These are phyloP conservation scores for Penicillium riverlandense DNA, from an alignment of 495 filamentous ascomycete genomes.

Conservation along the genomic window DNA sequence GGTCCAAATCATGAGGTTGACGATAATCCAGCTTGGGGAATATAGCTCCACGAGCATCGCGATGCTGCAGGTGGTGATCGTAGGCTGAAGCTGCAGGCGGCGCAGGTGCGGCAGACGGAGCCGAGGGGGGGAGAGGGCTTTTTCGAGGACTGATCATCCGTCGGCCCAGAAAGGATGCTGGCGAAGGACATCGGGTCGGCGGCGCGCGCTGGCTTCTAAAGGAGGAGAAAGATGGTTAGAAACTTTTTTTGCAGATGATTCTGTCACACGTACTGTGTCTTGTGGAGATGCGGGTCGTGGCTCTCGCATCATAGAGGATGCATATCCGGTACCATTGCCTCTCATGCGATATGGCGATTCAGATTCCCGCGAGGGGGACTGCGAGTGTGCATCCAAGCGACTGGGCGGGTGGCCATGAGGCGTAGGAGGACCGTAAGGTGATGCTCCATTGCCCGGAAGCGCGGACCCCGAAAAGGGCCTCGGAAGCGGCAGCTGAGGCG, in stretches of 20 bases:
- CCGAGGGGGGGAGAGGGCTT: constrained; percentile 25
- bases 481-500: constrained; percentile 28
- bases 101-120: constrained; percentile 14
- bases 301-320: constrained; percentile 22
- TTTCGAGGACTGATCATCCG: constrained; percentile 50
- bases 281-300: constrained; percentile 27
- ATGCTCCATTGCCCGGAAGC: constrained; percentile 29
- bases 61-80: constrained; percentile 1
- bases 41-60: constrained; percentile 19
- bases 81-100: constrained; percentile 8
- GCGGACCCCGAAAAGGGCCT: constrained; percentile 39
- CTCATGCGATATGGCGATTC: constrained; percentile 31
- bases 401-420: constrained; percentile 42
- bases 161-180: constrained; percentile 72
- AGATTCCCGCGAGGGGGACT: constrained; percentile 34
- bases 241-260: background rate
- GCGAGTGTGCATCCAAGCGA: constrained; percentile 35
- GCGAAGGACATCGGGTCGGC: constrained; percentile 88
- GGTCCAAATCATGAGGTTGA: background rate
- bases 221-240: constrained; percentile 1
- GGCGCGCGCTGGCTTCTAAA: constrained; percentile 56
- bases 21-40: constrained; percentile 27
- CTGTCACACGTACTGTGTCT: constrained; percentile 24
- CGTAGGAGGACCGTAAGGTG: constrained; percentile 31
- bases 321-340: constrained; percentile 26